phyloP scores from a whole-genome alignment of 495 filamentous ascomycete species.

The Rhypophila decipiens region DNA sequence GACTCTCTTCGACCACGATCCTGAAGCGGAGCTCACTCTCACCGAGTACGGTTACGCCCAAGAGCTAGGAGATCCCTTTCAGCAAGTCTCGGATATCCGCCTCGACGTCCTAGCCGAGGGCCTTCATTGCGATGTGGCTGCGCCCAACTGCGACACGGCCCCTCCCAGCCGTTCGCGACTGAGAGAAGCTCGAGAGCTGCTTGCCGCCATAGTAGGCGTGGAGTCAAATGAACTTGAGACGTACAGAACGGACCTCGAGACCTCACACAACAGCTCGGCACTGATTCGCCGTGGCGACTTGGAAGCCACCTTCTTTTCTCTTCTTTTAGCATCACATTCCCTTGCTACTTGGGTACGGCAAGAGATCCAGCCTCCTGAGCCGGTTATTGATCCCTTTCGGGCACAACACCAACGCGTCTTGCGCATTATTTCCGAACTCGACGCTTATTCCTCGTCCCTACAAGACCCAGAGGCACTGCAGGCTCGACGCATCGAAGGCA shows the following conservation, averaged over 20 bases:
- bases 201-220: constrained; percentile 34
- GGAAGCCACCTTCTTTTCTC: constrained; percentile 40
- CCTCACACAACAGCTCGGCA: constrained; percentile 14
- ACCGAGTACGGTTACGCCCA: constrained; percentile 30
- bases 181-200: constrained; percentile 36
- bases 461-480: constrained; percentile 3
- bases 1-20: constrained; percentile 28
- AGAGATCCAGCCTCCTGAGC: constrained; percentile 29
- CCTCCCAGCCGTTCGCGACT: constrained; percentile 26
- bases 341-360: constrained; percentile 36
- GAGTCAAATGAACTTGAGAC: constrained; percentile 23
- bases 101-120: constrained; percentile 40
- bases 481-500: constrained; percentile 15
- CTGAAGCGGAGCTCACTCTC: constrained; percentile 27
- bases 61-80: constrained; percentile 36
- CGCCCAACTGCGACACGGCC: constrained; percentile 21
- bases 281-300: constrained; percentile 34
- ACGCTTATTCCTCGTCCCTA: constrained; percentile 20
- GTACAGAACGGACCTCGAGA: constrained; percentile 33
- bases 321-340: constrained; percentile 38
- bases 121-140: constrained; percentile 35
- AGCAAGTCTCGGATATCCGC: constrained; percentile 34
- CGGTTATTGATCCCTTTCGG: constrained; percentile 34
- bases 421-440: constrained; percentile 33
- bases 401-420: constrained; percentile 29